Evolutionary conservation across 257 asterid species (phyloP).

Genomic region (Capsicum rhomboideum): DNA sequence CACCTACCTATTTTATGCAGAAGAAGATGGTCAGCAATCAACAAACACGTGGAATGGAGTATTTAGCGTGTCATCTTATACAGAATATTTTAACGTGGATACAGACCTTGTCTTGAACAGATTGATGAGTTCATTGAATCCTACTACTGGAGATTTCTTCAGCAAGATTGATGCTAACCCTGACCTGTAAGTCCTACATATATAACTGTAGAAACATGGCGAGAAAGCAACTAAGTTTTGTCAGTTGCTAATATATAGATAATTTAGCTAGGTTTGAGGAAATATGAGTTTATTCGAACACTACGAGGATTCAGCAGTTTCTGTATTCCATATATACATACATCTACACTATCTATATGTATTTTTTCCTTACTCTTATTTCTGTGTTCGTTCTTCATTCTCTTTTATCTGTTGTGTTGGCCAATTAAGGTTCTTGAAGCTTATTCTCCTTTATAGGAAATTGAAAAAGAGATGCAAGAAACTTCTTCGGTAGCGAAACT

Average conservation of each 20-base stretch:
- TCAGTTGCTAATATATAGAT: not conserved
- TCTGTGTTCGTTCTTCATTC: not conserved
- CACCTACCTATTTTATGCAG: slow-evolving; percentile 31
- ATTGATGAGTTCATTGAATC: slow-evolving; percentile 79
- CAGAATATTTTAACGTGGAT: slow-evolving; percentile 88
- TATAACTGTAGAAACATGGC: not conserved
- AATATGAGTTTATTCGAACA: not conserved
- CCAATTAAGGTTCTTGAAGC: not conserved
- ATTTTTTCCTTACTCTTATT: not conserved
- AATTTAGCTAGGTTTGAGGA: not conserved
- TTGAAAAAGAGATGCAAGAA: not conserved
- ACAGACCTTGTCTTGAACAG: slow-evolving; percentile 86
- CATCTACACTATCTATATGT: not conserved
- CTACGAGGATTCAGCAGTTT: not conserved
- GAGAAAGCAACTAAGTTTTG: not conserved
- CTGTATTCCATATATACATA: not conserved
- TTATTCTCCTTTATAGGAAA: not conserved
- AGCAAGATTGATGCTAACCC: slow-evolving; percentile 92
- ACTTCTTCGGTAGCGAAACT: not conserved
- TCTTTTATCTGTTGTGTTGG: not conserved
- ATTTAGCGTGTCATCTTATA: slow-evolving; percentile 70
- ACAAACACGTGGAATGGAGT: slow-evolving; percentile 75
- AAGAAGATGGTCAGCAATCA: slow-evolving; percentile 58
- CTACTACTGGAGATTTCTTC: slow-evolving; percentile 76
- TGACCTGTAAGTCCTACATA: slow-evolving; percentile 69